Base-by-base conservation (phyloP, 345 rosid species). In the Gossypium australe region DNA sequence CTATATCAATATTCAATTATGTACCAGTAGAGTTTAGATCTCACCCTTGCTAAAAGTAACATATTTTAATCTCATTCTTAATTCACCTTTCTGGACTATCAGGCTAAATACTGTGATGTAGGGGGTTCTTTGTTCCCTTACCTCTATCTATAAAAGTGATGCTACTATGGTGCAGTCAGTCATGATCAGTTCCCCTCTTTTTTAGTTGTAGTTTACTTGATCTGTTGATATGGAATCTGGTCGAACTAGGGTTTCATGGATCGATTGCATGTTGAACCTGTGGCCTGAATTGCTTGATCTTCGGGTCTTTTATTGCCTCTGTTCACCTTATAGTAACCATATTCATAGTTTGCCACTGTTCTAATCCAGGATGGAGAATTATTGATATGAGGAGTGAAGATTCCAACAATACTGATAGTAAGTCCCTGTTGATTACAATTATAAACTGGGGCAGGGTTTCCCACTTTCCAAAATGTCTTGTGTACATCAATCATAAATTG, bases 141-240 rank as follows among this genome's bases (percentile, higher is more conserved):
- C 5, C 16, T 43, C 11, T 45, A 20, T 66, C 53, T 20, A 12
- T 22, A 20, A 51, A 34, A 9, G 51, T 49, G 44, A 27, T 67
- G 71, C 52, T 67, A 25, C 24, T 49, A 14, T 68, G 72, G 43
- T 49, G 58, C 59, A 49, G 72, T 9, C 14, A 68, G n/a, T 49
- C 44, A 68, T 49, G 58, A 49, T 68, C 72, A 68, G 14, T 49
- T 68, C 1, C 34, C 5, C 43, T 25, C 41, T 24, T 47, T 13
- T 48, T 67, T 22, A 11, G 63, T 59, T 59, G 7, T 11, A 3
- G 17, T 59, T 59, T 59, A 59, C 63, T 7, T 59, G 63, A 59
- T 8, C 34, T 25, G 38, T 24, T 58, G 48, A 14, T 62, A 34
- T 22, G 44, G 47, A 63, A 17, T 38, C 67, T 63, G 2, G 48